Evolutionary conservation across 768 basidiomycete genomes (phyloP).

Genomic region (Suillus subluteus): DNA sequence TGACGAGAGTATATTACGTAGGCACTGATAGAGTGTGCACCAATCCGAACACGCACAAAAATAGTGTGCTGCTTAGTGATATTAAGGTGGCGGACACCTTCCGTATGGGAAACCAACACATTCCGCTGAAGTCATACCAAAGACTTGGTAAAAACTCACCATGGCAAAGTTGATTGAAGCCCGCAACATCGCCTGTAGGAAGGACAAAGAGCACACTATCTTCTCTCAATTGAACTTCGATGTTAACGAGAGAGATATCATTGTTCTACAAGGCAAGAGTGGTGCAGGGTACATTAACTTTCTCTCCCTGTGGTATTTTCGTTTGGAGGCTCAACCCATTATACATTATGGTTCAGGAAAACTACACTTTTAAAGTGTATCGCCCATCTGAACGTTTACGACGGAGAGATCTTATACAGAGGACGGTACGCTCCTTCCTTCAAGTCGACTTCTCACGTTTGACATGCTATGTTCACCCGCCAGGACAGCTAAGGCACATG

Average conservation of each 20-base stretch:
- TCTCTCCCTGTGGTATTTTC: neutral
- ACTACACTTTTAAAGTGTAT: conserved; percentile 85
- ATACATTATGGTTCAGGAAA: conserved; percentile 40
- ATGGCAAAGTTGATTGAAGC: conserved; percentile 50
- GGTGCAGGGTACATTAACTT: conserved; percentile 62
- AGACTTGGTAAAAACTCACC: conserved; percentile 11
- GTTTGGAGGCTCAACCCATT: neutral
- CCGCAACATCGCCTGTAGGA: conserved; percentile 51
- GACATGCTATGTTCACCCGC: neutral
- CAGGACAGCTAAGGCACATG: conserved; percentile 55
- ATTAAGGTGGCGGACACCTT: neutral
- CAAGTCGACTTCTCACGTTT: neutral
- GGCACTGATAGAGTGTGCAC: neutral
- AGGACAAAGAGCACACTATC: conserved; percentile 50
- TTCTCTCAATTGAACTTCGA: conserved; percentile 65
- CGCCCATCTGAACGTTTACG: conserved; percentile 75
- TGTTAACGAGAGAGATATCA: conserved; percentile 72
- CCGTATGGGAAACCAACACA: neutral
- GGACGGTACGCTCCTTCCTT: conserved; percentile 57
- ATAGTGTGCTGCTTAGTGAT: neutral
- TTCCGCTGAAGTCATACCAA: neutral
- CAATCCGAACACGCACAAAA: neutral
- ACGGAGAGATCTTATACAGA: conserved; percentile 63
- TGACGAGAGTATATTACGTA: neutral
- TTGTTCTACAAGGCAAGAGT: conserved; percentile 79